These are phyloP conservation scores for Ceratocystis cubensis DNA, from an alignment of 2,329 filamentous ascomycete genomes.

Conservation along the genomic window DNA sequence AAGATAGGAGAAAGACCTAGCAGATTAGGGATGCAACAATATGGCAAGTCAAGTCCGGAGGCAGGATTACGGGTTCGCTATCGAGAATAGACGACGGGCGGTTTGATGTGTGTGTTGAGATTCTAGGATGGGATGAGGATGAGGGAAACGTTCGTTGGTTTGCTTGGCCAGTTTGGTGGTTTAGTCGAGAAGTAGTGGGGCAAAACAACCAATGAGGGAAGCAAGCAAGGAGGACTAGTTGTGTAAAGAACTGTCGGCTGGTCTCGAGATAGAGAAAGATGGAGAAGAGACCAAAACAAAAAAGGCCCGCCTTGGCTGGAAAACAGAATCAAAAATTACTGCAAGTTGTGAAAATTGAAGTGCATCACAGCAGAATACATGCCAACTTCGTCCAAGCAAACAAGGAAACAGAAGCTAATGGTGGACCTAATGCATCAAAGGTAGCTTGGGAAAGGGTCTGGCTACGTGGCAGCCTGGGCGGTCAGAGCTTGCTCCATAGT, in stretches of 20 bases:
- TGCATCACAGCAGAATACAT: conserved; percentile 1
- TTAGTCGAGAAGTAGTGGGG: conserved; percentile 9
- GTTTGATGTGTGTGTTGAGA: background rate
- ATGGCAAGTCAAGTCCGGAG: background rate
- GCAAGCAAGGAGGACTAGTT: background rate
- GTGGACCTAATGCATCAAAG: background rate
- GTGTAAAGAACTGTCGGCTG: background rate
- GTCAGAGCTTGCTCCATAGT: background rate
- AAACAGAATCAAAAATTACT: background rate
- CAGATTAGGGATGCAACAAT: background rate
- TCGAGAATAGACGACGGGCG: background rate
- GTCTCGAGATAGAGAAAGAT: background rate
- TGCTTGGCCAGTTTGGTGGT: conserved; percentile 1
- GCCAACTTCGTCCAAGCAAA: background rate
- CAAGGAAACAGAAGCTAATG: background rate
- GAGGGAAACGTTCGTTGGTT: background rate
- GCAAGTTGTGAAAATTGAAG: background rate
- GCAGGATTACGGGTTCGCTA: background rate
- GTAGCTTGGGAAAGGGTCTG: conserved; percentile 7
- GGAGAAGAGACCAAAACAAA: background rate
- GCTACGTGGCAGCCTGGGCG: conserved; percentile 9
- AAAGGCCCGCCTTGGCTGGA: background rate
- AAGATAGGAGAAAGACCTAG: background rate
- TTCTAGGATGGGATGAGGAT: background rate
- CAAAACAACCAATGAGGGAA: conserved; percentile 12